Percentiles rank a stretch among this genome's conserved stretches.
phyloP scores from a whole-genome alignment of 164 flowering plant genomes.

The Tetrastigma voinierianum region DNA sequence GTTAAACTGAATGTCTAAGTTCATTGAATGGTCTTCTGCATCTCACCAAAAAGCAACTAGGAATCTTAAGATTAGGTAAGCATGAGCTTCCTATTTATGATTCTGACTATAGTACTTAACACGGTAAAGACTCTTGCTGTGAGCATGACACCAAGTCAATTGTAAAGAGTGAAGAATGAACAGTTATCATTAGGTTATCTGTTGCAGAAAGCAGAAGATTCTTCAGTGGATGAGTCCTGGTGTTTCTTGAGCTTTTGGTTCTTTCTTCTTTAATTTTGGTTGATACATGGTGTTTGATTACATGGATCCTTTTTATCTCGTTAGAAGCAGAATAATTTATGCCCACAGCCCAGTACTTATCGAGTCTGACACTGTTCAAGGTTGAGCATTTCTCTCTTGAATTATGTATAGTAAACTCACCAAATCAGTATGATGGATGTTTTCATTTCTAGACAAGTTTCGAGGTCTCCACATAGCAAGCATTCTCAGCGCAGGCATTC shows the following conservation, averaged over 20 bases:
- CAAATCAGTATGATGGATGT: constrained; percentile 67
- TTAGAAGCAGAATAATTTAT: constrained; percentile 18
- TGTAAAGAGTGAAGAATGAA: too few relatives aligned
- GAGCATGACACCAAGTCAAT: too few relatives aligned
- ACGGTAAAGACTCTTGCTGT: too few relatives aligned
- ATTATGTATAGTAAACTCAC: constrained; percentile 49
- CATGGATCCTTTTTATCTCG: constrained; percentile 6
- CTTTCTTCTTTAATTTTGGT: not conserved
- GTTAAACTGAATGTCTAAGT: too few relatives aligned
- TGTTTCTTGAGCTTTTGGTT: not conserved
- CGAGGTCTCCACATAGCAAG: constrained; percentile 98
- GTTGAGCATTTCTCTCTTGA: constrained; percentile 27
- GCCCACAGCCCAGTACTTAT: constrained; percentile 10
- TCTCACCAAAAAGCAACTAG: too few relatives aligned
- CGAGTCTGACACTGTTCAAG: constrained; percentile 25
- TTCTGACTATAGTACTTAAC: too few relatives aligned
- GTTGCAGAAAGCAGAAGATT: not conserved
- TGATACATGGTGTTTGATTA: constrained; percentile 1
- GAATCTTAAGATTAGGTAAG: too few relatives aligned
- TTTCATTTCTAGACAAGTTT: constrained; percentile 91
- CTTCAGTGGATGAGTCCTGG: not conserved
- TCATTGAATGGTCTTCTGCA: too few relatives aligned
- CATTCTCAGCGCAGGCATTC: constrained; percentile 98
- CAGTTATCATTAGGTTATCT: not conserved
- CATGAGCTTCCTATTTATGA: too few relatives aligned